Evolutionary conservation across 2,329 filamentous ascomycete genomes (phyloP).

Genomic region (Endocalyx cinctus): DNA sequence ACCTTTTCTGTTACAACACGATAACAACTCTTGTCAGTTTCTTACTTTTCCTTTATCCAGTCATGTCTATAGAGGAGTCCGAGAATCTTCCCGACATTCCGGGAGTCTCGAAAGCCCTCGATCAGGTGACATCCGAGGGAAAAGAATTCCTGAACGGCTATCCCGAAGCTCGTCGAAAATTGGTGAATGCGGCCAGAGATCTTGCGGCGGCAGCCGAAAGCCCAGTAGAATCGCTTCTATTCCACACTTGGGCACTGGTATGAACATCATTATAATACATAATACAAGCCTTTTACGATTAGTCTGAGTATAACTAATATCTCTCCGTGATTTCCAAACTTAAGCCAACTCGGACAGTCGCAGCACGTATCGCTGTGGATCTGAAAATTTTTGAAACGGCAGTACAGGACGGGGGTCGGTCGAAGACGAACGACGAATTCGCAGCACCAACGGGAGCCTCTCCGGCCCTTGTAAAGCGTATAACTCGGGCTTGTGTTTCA

Average conservation of each 20-base stretch:
- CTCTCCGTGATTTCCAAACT: too few species aligned
- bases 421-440: conserved; percentile 11
- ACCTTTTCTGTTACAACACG: too few species aligned
- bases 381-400: conserved; percentile 14
- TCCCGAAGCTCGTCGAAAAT: conserved; percentile 4
- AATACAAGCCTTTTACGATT: too few species aligned
- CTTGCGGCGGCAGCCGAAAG: conserved; percentile 9
- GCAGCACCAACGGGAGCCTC: conserved; percentile 12
- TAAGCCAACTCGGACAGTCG: conserved; percentile 13
- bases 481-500: conserved; percentile 11
- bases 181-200: conserved; percentile 8
- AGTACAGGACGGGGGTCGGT: conserved; percentile 4
- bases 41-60: too few species aligned
- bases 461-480: conserved; percentile 10
- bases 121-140: conserved; percentile 2
- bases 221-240: conserved; percentile 11
- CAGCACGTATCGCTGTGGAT: conserved; percentile 13
- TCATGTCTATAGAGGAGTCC: too few species aligned
- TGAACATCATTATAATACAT: too few species aligned
- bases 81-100: too few species aligned
- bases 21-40: too few species aligned
- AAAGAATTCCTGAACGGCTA: conserved; percentile 5
- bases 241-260: conserved; percentile 10
- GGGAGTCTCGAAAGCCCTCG: too few species aligned
- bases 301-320: too few species aligned